Evolutionary conservation across 2,329 filamentous ascomycete genomes (phyloP).

Genomic region (Monosporascus sp.): DNA sequence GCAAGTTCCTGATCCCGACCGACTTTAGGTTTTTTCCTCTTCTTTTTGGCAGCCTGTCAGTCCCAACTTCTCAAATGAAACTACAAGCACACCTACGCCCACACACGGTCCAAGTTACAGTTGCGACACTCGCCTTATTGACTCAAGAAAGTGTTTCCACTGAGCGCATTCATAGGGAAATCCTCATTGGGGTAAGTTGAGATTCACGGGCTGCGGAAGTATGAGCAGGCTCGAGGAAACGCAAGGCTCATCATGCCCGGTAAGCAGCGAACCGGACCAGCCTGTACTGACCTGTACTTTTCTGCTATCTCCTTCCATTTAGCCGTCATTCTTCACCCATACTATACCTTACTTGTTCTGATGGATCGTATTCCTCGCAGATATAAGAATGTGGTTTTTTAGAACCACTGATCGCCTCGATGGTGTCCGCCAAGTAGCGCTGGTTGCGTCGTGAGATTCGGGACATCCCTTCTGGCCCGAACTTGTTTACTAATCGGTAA

Average conservation of each 20-base stretch:
- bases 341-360: not conserved
- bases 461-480: slow-evolving; percentile 20
- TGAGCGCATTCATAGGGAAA: not conserved
- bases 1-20: too few species aligned
- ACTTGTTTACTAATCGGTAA: slow-evolving; percentile 18
- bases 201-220: not conserved
- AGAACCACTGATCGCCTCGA: slow-evolving; percentile 3
- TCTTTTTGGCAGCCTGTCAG: not conserved
- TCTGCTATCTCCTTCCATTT: not conserved
- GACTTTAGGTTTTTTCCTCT: too few species aligned
- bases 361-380: not conserved
- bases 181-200: not conserved
- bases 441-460: slow-evolving; percentile 32
- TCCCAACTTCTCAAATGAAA: not conserved
- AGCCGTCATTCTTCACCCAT: not conserved
- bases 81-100: not conserved
- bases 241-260: not conserved
- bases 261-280: too few species aligned
- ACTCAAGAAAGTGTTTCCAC: too few species aligned
- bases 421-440: slow-evolving; percentile 23
- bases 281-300: too few species aligned
- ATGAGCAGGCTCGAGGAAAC: not conserved
- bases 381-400: not conserved
- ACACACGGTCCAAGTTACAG: not conserved
- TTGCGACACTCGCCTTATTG: not conserved